Evolutionary conservation across 306 rosid species (phyloP).

Genomic region (Datisca glomerata): DNA sequence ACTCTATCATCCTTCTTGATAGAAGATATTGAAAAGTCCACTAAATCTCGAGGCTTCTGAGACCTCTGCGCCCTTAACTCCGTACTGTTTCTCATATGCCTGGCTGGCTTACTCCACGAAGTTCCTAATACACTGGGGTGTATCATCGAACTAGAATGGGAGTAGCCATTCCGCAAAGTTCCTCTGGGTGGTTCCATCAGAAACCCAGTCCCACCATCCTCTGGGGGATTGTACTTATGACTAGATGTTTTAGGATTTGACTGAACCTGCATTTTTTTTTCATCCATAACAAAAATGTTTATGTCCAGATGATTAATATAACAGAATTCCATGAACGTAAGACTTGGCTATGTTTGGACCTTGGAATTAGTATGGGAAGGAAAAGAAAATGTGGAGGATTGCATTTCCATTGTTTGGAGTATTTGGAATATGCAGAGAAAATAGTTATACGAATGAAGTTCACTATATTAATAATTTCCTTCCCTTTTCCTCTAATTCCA

Average conservation of each 20-base stretch:
- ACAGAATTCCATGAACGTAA: too few species aligned
- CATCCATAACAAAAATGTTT: slow-evolving; percentile 15
- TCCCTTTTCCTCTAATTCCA: too few species aligned
- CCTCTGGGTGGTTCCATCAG: slow-evolving; percentile 20
- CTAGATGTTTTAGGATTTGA: slow-evolving; percentile 24
- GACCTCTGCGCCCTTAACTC: slow-evolving; percentile 37
- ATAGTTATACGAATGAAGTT: too few species aligned
- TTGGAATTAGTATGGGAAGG: too few species aligned
- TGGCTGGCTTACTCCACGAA: slow-evolving; percentile 22
- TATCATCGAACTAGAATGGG: slow-evolving; percentile 30
- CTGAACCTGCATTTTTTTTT: slow-evolving; percentile 33
- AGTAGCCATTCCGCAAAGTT: slow-evolving; percentile 19
- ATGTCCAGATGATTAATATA: too few species aligned
- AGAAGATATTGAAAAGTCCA: slow-evolving; percentile 24
- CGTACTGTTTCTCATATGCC: slow-evolving; percentile 16
- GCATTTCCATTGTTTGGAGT: too few species aligned
- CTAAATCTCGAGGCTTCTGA: slow-evolving; percentile 23
- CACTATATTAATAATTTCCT: too few species aligned
- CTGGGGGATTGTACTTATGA: slow-evolving; percentile 22
- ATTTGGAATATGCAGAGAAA: too few species aligned
- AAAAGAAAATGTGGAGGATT: too few species aligned
- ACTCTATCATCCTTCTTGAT: slow-evolving; percentile 22
- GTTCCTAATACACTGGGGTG: slow-evolving; percentile 20
- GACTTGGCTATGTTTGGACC: too few species aligned
- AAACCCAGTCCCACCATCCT: slow-evolving; percentile 27